Evolutionary conservation across 2,329 filamentous ascomycete genomes (phyloP), one percentile per base, ranked within the genome.

Genomic region (Aureobasidium sp.): DNA sequence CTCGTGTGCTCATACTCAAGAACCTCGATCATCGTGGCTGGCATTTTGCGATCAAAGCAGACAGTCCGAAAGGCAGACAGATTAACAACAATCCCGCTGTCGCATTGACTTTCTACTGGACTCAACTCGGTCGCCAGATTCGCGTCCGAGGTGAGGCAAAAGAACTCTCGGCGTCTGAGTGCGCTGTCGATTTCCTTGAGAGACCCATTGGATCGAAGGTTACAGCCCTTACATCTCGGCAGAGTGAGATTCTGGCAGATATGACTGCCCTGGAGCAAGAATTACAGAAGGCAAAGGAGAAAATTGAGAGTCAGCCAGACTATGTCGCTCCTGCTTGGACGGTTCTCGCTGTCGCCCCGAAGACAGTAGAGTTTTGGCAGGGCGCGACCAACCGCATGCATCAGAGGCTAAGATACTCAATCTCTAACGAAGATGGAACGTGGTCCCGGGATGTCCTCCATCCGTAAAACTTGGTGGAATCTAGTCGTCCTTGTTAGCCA

Each of bases 41-140:
- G 38, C 54, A 56, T 7, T 43, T 56, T 3, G 54, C 54, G 1
- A 56, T 56, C 38, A 56, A 56, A 23, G 38, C 54, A 11, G 36
- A 56, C 54, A 56, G 54, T 8, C 54, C 54, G 0, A 56, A 56
- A 10, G 54, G 54, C 7, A 11, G 9, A 29, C 54, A 56, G 25
- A 56, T 56, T 11, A 7, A 11, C 2, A 43, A 56, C 38, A 56
- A 56, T 18, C 25, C 54, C 4, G 54, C 54, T 9, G 54, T 56
- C 16, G 54, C 54, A 43, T 43, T 56, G 54, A 56, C 54, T n/a
- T 56, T 56, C 38, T 56, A 56, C 38, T 56, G 54, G 54, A 25
- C 54, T 5, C 38, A 56, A 13, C 23, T 56, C 9, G 54, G 54
- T 23, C 38, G 54, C 7, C 54, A 56, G 54, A 43, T 56, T 9